Evolutionary conservation across 2,329 filamentous ascomycete genomes (phyloP).

Genomic region (Lithohypha guttulata): DNA sequence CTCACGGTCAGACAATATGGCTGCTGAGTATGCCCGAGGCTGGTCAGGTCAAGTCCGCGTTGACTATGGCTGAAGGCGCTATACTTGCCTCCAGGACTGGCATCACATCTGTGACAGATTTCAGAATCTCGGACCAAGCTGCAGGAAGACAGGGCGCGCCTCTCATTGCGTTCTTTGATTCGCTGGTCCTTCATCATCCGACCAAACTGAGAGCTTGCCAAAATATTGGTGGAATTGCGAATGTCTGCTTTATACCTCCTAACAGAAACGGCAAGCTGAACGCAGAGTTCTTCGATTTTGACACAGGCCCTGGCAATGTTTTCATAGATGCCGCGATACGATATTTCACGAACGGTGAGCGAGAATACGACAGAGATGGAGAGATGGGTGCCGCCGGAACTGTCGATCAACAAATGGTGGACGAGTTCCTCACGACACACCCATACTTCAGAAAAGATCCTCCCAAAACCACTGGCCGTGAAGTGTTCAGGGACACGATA

Average conservation of each 20-base stretch:
- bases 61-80: conserved; percentile 49
- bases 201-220: conserved; percentile 48
- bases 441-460: conserved; percentile 42
- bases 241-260: conserved; percentile 50
- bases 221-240: conserved; percentile 52
- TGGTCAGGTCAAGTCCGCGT: conserved; percentile 37
- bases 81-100: conserved; percentile 46
- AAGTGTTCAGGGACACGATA: conserved; percentile 49
- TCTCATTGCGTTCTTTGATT: conserved; percentile 48
- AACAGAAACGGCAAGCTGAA: conserved; percentile 29
- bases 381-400: conserved; percentile 40
- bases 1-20: conserved; percentile 51
- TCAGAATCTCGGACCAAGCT: conserved; percentile 46
- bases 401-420: conserved; percentile 42
- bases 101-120: conserved; percentile 50
- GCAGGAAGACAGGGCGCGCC: conserved; percentile 46
- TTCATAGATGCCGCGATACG: conserved; percentile 48
- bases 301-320: conserved; percentile 46
- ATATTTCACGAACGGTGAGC: conserved; percentile 41
- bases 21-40: conserved; percentile 42
- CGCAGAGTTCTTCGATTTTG: conserved; percentile 39
- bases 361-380: conserved; percentile 44
- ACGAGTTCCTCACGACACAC: conserved; percentile 38
- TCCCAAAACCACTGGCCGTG: conserved; percentile 49
- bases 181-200: conserved; percentile 45